Base-by-base conservation (phyloP, 2,329 filamentous ascomycete species). In the Cucurbitaria berberidis region DNA sequence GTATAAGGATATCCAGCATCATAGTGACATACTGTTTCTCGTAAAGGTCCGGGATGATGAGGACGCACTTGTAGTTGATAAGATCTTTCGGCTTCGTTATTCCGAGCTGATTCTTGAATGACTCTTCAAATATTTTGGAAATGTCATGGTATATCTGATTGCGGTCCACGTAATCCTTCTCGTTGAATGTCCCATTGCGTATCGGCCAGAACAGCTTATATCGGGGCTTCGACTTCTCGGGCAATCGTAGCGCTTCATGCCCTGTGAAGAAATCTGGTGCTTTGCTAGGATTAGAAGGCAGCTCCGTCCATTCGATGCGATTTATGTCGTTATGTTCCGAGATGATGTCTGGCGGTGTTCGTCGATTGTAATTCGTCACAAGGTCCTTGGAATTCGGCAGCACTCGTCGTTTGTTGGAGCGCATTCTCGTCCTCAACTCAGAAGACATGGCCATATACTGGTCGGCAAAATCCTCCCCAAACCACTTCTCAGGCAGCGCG, bases 351-450 rank as follows among this genome's bases (percentile, higher is more conserved):
- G 91, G 88, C 29, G 89, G 86, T 0, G 87, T 90, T 42, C 91
- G 85, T 47, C 90, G 86, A 75, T 99, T 99, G 82, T 90, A 98
- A 70, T 96, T 98, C 60, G 93, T 86, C 1, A 97, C 93, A 53
- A 97, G 81, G 70, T 99, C 95, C 74, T 96, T 96, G 0, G 93
- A 97, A 72, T 98, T 98, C n/a, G 95, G 95, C 44, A 98, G 78
- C 15, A 97, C 93, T 73, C 96, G 90, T 70, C 91, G 88, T 81
- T 98, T 98, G 77, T 96, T 96, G 63, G 87, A 85, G 57, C 93
- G 88, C 90, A 98, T 96, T 45, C 91, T 89, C 2, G 88, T 79
- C 77, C 96, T 96, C 56, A 99, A 85, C 39, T 97, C 93, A 48
- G 87, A 86, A 55, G 86, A 90, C 88, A 95, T 89, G 69, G 88